Evolutionary conservation across 441 rosid genomes (phyloP), one percentile per base, ranked within the genome.

Genomic region (Arabidopsis lyrata): DNA sequence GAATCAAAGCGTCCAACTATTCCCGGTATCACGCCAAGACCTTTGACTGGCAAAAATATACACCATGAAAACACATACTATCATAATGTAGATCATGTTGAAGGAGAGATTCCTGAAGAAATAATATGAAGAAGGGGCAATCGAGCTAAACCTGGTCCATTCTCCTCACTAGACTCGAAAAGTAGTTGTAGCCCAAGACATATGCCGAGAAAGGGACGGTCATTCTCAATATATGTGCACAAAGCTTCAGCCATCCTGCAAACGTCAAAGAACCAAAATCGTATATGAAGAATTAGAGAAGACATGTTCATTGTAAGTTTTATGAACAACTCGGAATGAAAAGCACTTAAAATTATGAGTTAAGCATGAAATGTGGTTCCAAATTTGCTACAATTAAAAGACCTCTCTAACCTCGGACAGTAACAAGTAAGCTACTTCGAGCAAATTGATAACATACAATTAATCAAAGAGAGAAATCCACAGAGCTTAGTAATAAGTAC

Each of bases 1-100:
- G 94, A 79, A 83, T 90, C 89, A 81, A 95, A 95, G 29, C 92
- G 91, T 74, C 92, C 92, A 81, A 93, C 94, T 54, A 84, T 83
- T 50, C 98, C 98, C 47, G 99, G 99, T 72, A 93, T 87, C 86
- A 93, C 69, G 71, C 99, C 98, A 49, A 95, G 98, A 80, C 99
- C 99, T 62, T 78, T 66, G 72, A 93, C 99, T 93, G 86, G 79
- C 38, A 76, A 75, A 81, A 10, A 35, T 18, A 59, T 3, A 70
- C 8, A 42, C 12, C 35, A 66, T 3, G 53, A 32, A 24, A 47
- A 49, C 16, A 72, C 41, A 72, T 47, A 47, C 57, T 20, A 60
- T n/a, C 29, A 66, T 49, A 1, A 48, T 1, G 42, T 15, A 52
- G 15, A 45, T 38, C 22, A 34, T 39, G 50, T 57, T 39, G 63